Base-by-base conservation (phyloP, 2,329 filamentous ascomycete genomes). In the Grosmannia serpens region DNA sequence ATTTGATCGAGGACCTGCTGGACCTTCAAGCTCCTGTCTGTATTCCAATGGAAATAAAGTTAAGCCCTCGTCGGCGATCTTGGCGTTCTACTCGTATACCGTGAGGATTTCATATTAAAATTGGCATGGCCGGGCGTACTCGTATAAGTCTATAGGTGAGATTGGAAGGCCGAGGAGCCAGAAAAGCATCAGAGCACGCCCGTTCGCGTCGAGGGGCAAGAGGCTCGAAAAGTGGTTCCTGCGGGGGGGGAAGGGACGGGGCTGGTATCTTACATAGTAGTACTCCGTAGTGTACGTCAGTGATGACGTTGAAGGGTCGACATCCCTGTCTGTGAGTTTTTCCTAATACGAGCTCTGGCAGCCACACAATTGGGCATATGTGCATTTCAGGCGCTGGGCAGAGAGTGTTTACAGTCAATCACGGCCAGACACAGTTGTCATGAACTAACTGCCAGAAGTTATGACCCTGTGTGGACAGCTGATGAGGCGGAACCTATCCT, bases 211-310 rank as follows among this genome's bases (percentile, higher is more conserved):
- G n/a, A 24, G 44, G 22, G 10, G 24, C 26, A 29, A 20, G 38
- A 54, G 33, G 52, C 52, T 54, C 33, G 22, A 54, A 54, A 54
- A 41, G 52, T 54, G 52, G 52, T 41, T 35, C 52, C 27, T 41
- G 33, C 9, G 52, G 52, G 52, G 52, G n/a, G 52, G 17, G 8
- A 24, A 9, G 15, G 17, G 17, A 29, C 31, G 29, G 27, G 50
- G 29, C 17, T 51, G 26, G 49, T 51, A n/a, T 26, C n/a, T 20
- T 46, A 29, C 20, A 20, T 29, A 50, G 8, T 17, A 27, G 47
- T 29, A 26, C 22, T 22, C 9, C 2, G 8, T 20, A 17, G 5
- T 27, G 15, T 49, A 49, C 46, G 46, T 49, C 46, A 44, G 41
- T 44, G 41, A 44, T 44, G 41, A 44, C 41, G 41, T 44, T 20